Evolutionary conservation across 805 yeast species (phyloP), one percentile per base, ranked within the genome.

Genomic region (Peterozyma xylosa): DNA sequence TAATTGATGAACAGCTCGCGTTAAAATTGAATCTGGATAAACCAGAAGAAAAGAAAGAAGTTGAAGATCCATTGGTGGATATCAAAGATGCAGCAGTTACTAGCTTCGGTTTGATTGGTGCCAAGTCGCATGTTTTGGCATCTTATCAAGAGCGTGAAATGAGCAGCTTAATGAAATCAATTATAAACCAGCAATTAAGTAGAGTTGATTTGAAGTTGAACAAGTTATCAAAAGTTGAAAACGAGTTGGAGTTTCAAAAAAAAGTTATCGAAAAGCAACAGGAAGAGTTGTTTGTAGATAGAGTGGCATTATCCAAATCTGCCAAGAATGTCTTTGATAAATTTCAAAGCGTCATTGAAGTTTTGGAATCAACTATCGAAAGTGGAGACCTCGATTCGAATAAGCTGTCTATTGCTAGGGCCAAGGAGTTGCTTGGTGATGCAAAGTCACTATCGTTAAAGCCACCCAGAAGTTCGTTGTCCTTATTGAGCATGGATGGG

Each of bases 81-180:
- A 56, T 78, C 15, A 71, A 75, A 53, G 84, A 82, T 45, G 86
- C 86, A 2, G 77, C 85, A 0, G 67, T 77, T 6, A 65, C 80
- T n/a, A 81, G 93, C 1, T 67, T 90, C 45, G 90, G 95, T 3
- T 67, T 85, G 10, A 64, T 85, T 34, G 96, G 93, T 3, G 81
- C 88, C 1, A 74, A 93, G 48, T 73, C 93, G 21, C 88, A 86
- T 56, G 72, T 85, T 16, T 84, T 87, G 62, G 86, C 91, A 5
- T 77, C 80, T 4, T 80, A 77, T 56, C 95, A 86, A 59, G 96
- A 87, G 55, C 69, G 89, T 48, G 88, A 83, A 56, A 78, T 80
- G 80, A 73, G 78, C 52, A 76, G 74, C 43, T 59, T 82, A 17
- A 63, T 82, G 11, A 68, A 73, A 27, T 71, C 71, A 29, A 71